phyloP scores from a whole-genome alignment of 1,284 basidiomycete genomes.

The Caloboletus firmus region DNA sequence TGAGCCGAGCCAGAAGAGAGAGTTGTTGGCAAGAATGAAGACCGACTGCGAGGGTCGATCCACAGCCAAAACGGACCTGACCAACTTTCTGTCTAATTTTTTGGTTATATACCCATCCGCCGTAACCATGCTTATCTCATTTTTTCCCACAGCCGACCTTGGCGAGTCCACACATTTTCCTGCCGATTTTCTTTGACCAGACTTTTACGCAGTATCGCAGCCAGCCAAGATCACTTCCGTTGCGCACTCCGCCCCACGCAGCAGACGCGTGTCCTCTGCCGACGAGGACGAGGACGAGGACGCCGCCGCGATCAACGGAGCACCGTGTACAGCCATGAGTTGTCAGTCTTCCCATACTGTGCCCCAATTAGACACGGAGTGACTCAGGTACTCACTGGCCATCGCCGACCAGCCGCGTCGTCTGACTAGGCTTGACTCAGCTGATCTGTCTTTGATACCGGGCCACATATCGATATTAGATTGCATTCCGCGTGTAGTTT shows the following conservation, averaged over 20 bases:
- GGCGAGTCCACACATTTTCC: constrained; percentile 1
- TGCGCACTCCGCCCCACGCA: constrained; percentile 2
- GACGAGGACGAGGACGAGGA: background rate
- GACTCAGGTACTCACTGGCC: constrained; percentile 28
- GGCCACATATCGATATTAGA: constrained; percentile 20
- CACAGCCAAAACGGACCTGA: constrained; percentile 39
- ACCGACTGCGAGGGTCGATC: constrained; percentile 48
- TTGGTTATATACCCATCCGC: constrained; percentile 29
- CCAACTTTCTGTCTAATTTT: constrained; percentile 16
- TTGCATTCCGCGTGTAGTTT: background rate
- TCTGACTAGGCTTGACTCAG: constrained; percentile 18
- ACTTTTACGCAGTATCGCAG: constrained; percentile 14
- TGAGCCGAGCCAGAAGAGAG: constrained; percentile 38
- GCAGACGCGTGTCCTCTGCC: constrained; percentile 16
- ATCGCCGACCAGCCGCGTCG: constrained; percentile 23
- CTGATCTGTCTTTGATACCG: constrained; percentile 10
- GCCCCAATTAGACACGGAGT: constrained; percentile 17
- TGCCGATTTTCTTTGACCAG: constrained; percentile 1
- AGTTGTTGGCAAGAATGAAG: constrained; percentile 37
- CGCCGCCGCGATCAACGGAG: background rate
- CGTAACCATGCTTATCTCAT: constrained; percentile 28
- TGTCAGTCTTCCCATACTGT: constrained; percentile 14
- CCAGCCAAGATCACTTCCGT: background rate
- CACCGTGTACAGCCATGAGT: constrained; percentile 1
- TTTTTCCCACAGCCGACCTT: constrained; percentile 24